phyloP scores from a whole-genome alignment of 371 early-diverging fungal genomes.

The Gilbertella persicaria region DNA sequence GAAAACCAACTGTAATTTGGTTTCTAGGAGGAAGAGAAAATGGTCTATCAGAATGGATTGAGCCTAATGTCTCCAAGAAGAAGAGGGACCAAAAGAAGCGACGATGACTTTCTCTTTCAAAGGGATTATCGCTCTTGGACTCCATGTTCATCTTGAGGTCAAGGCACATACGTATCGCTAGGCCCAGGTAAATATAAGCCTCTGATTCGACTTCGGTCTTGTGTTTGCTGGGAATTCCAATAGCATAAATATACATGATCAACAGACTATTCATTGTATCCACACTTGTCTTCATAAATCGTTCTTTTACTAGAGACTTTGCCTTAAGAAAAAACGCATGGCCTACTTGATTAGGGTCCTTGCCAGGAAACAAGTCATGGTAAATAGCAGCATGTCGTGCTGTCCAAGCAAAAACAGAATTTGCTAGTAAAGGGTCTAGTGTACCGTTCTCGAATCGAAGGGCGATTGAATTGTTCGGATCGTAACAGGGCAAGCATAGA shows the following conservation, averaged over 20 bases:
- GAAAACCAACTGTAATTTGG: conserved; percentile 26
- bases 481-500: conserved; percentile 29
- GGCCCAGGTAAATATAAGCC: conserved; percentile 48
- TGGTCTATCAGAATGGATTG: conserved; percentile 47
- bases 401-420: conserved; percentile 50
- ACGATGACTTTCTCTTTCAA: conserved; percentile 29
- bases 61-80: conserved; percentile 45
- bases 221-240: conserved; percentile 35
- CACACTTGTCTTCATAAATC: conserved; percentile 35
- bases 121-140: conserved; percentile 9
- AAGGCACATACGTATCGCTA: conserved; percentile 50
- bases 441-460: conserved; percentile 18
- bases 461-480: conserved; percentile 14
- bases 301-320: conserved; percentile 32
- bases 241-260: conserved; percentile 52
- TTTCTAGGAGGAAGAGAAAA: conserved; percentile 35
- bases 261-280: conserved; percentile 47
- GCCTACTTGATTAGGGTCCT: conserved; percentile 49
- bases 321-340: conserved; percentile 42
- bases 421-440: conserved; percentile 35
- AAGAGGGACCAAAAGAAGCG: conserved; percentile 42
- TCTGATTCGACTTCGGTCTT: conserved; percentile 40
- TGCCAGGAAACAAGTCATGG: conserved; percentile 41
- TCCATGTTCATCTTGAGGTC: conserved; percentile 44
- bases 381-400: conserved; percentile 52